Evolutionary conservation across 108 stramenopile species (phyloP), one percentile per base, ranked within the genome.

Genomic region (Schizochytrium sp.): DNA sequence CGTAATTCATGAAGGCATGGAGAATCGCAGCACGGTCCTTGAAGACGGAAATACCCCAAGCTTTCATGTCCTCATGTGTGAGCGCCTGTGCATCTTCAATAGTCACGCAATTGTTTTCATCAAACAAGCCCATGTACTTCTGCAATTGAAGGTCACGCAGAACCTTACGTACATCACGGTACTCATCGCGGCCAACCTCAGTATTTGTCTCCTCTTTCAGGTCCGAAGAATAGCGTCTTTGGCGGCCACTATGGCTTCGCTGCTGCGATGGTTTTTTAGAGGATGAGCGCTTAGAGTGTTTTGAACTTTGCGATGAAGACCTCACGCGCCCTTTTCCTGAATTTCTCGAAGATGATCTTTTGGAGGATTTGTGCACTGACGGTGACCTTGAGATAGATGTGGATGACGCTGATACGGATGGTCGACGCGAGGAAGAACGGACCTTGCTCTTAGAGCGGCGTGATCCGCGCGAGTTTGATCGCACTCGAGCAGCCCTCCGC

Each of bases 71-170:
- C 8, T 83, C 2, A 40, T 83, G 76, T 40, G 1, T 83, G 17
- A 83, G 76, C 47, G 76, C 76, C 47, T 83, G 76, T 0, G 76
- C 76, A 28, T 83, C 76, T 53, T 83, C 76, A 38, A 83, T 49
- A 10, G 76, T 83, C 53, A 55, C 53, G 76, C 76, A 83, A 28
- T 83, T 83, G 55, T 83, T 83, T 55, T 49, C 40, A 2, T 83
- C 76, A 55, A 83, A 83, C 28, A 83, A 38, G 17, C 50, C 50
- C 47, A 83, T 55, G 53, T 55, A 83, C 53, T 49, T 55, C 55
- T 83, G 47, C 50, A 83, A 40, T 0, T 53, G 50, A 1, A 55
- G 47, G 13, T 40, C n/a, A 5, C 76, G 76, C 50, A 83, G 28
- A 10, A 83, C 76, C 13, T 38, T 55, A 15, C 55, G 47, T 13